These are phyloP conservation scores for Aspergillus transmontanensis DNA, from an alignment of 2,329 filamentous ascomycete genomes.

Conservation along the genomic window DNA sequence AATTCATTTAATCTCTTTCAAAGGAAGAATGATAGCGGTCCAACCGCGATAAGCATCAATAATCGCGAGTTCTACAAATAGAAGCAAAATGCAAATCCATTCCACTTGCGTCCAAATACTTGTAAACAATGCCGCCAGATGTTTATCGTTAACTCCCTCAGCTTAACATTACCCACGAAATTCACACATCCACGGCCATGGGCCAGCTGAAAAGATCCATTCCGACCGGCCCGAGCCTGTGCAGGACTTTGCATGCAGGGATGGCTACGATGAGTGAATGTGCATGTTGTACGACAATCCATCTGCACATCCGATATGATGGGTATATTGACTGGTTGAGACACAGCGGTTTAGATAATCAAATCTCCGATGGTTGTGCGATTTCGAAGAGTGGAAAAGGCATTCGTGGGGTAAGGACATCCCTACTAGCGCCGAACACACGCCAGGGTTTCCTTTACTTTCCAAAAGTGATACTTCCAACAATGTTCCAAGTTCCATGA, in stretches of 20 bases:
- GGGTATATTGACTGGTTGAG: conserved; percentile 4
- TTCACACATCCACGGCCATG: conserved; percentile 2
- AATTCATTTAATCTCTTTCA: neutral
- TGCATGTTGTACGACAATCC: conserved; percentile 17
- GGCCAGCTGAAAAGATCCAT: conserved; percentile 12
- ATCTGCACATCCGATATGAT: conserved; percentile 7
- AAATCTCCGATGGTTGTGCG: conserved; percentile 12
- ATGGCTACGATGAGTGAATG: conserved; percentile 1
- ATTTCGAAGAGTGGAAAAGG: neutral
- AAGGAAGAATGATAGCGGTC: neutral
- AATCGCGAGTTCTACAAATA: neutral
- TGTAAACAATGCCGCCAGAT: neutral
- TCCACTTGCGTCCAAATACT: neutral
- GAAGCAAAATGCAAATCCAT: neutral
- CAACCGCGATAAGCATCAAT: neutral
- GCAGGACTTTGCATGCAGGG: conserved; percentile 18
- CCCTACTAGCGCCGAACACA: neutral
- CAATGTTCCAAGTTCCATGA: neutral
- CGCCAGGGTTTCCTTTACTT: neutral
- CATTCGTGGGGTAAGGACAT: neutral
- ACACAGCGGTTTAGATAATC: conserved; percentile 11
- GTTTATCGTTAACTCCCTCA: neutral
- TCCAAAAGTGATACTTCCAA: neutral
- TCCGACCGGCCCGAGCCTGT: conserved; percentile 27
- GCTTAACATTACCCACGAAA: neutral